Evolutionary conservation across 2,329 filamentous ascomycete genomes (phyloP).

Genomic region (Talaromyces sp.): DNA sequence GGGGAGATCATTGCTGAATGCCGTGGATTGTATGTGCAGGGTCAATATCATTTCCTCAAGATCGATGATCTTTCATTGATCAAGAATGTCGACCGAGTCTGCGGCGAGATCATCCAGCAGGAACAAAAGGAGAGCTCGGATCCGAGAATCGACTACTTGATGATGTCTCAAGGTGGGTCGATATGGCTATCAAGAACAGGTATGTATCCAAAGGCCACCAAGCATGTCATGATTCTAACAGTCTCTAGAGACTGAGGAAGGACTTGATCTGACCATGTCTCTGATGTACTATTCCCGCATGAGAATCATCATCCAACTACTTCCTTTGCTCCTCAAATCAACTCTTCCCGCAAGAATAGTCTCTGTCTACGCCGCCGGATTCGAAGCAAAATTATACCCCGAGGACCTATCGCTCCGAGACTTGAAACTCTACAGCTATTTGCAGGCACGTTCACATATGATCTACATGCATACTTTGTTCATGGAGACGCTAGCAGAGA

Average conservation of each 20-base stretch:
- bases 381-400: conserved; percentile 14
- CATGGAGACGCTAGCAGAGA: conserved; percentile 15
- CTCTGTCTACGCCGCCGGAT: conserved; percentile 15
- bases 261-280: conserved; percentile 16
- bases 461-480: conserved; percentile 16
- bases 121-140: conserved; percentile 12
- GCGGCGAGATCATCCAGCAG: conserved; percentile 8
- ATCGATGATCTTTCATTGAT: conserved; percentile 17
- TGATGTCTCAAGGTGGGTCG: conserved; percentile 15
- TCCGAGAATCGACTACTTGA: conserved; percentile 16
- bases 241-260: conserved; percentile 15
- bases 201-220: not conserved
- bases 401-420: conserved; percentile 16
- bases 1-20: conserved; percentile 8
- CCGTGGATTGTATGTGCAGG: conserved; percentile 1
- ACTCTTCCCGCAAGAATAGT: conserved; percentile 6
- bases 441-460: conserved; percentile 17
- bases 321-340: conserved; percentile 14
- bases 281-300: conserved; percentile 18
- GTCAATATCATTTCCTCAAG: conserved; percentile 12
- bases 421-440: conserved; percentile 14
- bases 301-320: conserved; percentile 10
- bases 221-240: not conserved
- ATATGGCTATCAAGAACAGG: conserved; percentile 13
- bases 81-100: conserved; percentile 9